Conservation (phyloP, 1,284 basidiomycete species). For the Ceratobasidium sp. region DNA sequence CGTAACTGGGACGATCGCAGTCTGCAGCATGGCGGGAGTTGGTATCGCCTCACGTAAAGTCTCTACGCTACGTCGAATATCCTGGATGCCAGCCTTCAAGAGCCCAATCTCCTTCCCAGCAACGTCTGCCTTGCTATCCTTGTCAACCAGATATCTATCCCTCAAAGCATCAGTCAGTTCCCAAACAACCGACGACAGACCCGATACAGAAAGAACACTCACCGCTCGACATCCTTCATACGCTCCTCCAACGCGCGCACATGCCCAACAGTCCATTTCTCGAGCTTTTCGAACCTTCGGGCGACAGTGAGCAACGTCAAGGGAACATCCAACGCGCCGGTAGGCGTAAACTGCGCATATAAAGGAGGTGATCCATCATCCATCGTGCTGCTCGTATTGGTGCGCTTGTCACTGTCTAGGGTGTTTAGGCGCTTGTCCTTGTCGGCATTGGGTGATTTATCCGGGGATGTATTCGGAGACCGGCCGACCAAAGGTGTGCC, state of each 20-base stretch:
- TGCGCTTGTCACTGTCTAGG: slow-evolving; percentile 53
- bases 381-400: slow-evolving; percentile 61
- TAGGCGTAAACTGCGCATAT: slow-evolving; percentile 74
- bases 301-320: slow-evolving; percentile 74
- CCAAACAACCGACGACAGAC: not conserved
- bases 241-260: slow-evolving; percentile 82
- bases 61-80: slow-evolving; percentile 33
- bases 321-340: slow-evolving; percentile 73
- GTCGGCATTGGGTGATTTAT: slow-evolving; percentile 23
- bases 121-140: slow-evolving; percentile 63
- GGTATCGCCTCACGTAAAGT: slow-evolving; percentile 32
- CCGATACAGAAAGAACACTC: slow-evolving; percentile 53
- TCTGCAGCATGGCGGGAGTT: slow-evolving; percentile 5
- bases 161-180: slow-evolving; percentile 33
- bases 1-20: slow-evolving; percentile 6
- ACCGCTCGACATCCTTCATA: slow-evolving; percentile 84
- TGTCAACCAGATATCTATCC: slow-evolving; percentile 66
- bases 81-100: slow-evolving; percentile 32
- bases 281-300: slow-evolving; percentile 82
- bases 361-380: slow-evolving; percentile 61
- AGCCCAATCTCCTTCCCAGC: slow-evolving; percentile 53
- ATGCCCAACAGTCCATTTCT: slow-evolving; percentile 83
- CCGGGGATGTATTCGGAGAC: slow-evolving; percentile 37
- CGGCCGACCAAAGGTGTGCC: slow-evolving; percentile 29
- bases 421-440: slow-evolving; percentile 55